Evolutionary conservation across 495 filamentous ascomycete genomes (phyloP).

Genomic region (Pyronema domesticum): DNA sequence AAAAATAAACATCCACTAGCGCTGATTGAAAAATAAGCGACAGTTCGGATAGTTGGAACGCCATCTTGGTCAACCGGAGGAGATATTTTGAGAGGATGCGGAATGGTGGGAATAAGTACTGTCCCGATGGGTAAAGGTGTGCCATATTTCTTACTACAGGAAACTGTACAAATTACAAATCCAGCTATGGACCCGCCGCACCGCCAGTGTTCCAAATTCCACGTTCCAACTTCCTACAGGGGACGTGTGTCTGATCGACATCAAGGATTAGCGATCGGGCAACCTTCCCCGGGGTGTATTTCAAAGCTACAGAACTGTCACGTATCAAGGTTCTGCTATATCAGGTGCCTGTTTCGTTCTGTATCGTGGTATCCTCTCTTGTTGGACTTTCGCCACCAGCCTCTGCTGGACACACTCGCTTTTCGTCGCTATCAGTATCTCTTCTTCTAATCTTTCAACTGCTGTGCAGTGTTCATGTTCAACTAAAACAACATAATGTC

Average conservation of each 20-base stretch:
- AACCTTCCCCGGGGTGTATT: neutral
- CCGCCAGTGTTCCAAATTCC: neutral
- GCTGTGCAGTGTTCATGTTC: constrained; percentile 1
- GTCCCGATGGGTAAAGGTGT: too few species aligned
- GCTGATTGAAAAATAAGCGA: too few species aligned
- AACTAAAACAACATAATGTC: neutral
- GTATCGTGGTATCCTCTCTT: too few species aligned
- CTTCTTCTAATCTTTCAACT: neutral
- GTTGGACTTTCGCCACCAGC: neutral
- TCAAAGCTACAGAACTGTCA: too few species aligned
- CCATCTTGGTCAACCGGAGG: too few species aligned
- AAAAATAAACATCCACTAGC: too few species aligned
- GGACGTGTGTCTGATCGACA: neutral
- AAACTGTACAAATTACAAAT: neutral
- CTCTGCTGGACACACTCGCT: neutral
- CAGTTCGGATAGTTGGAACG: too few species aligned
- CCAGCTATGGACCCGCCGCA: neutral
- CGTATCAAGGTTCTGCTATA: too few species aligned
- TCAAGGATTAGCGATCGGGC: neutral
- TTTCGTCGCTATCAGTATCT: neutral
- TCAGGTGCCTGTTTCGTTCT: neutral
- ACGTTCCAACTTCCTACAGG: neutral
- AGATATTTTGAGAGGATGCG: too few species aligned
- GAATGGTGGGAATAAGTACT: too few species aligned
- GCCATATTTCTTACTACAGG: too few species aligned